Conservation (phyloP, 2,329 filamentous ascomycete species). For the Beauveria sp. region DNA sequence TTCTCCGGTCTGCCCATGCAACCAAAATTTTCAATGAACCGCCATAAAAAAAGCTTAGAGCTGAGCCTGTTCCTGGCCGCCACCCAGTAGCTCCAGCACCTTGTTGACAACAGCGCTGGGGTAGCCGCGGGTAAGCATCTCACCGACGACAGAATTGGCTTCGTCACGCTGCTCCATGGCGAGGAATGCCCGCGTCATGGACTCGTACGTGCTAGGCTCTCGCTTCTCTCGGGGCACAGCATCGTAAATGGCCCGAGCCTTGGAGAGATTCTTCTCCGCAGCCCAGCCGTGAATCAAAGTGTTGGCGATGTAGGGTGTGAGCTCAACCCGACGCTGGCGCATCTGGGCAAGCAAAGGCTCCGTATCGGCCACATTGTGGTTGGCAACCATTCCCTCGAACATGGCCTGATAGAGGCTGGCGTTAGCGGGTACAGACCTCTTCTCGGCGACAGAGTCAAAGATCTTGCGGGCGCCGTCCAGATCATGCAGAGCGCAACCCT, state of each 20-base stretch:
- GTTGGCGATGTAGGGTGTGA: slow-evolving; percentile 98
- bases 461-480: slow-evolving; percentile 73
- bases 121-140: slow-evolving; percentile 88
- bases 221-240: slow-evolving; percentile 69
- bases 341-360: slow-evolving; percentile 70
- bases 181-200: slow-evolving; percentile 92
- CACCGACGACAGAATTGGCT: slow-evolving; percentile 72
- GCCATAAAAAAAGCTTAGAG: neutral
- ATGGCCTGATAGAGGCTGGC: slow-evolving; percentile 91
- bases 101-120: slow-evolving; percentile 88
- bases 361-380: slow-evolving; percentile 73
- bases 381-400: slow-evolving; percentile 96
- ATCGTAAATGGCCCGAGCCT: slow-evolving; percentile 72
- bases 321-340: slow-evolving; percentile 63
- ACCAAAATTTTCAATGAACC: neutral
- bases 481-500: slow-evolving; percentile 89
- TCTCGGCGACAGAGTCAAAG: slow-evolving; percentile 72
- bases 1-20: slow-evolving; percentile 1
- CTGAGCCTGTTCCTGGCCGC: slow-evolving; percentile 34
- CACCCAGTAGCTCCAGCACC: slow-evolving; percentile 80
- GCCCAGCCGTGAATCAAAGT: slow-evolving; percentile 97
- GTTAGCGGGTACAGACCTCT: slow-evolving; percentile 60
- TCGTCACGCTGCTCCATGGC: slow-evolving; percentile 70
- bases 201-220: slow-evolving; percentile 97
- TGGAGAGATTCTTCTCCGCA: slow-evolving; percentile 68